phyloP scores from a whole-genome alignment of 768 basidiomycete species.

The Xerocomus potaroensis region DNA sequence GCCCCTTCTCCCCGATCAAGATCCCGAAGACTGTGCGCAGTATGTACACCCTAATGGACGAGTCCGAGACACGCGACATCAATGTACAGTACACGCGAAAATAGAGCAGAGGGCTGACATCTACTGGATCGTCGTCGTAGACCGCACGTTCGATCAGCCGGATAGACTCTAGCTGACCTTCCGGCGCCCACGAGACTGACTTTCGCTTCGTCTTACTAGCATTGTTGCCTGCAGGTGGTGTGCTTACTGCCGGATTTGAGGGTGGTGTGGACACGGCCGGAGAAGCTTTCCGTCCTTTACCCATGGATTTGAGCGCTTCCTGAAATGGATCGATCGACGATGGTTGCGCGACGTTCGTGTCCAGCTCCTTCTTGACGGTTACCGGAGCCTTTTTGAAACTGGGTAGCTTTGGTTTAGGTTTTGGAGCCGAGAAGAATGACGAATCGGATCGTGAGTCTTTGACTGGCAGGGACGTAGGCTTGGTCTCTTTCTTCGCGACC shows the following conservation, averaged over 20 bases:
- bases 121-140: constrained; percentile 84
- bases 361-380: constrained; percentile 47
- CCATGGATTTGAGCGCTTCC: constrained; percentile 75
- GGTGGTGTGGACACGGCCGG: constrained; percentile 61
- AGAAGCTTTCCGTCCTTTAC: constrained; percentile 56
- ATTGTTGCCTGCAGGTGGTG: constrained; percentile 35
- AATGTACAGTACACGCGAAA: constrained; percentile 46
- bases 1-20: constrained; percentile 86
- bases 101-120: constrained; percentile 63
- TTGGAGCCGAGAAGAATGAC: constrained; percentile 85
- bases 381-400: constrained; percentile 78
- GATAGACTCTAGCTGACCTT: constrained; percentile 67
- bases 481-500: constrained; percentile 56
- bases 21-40: constrained; percentile 71
- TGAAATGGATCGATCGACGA: constrained; percentile 78
- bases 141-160: constrained; percentile 80
- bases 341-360: constrained; percentile 65
- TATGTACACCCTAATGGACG: constrained; percentile 64
- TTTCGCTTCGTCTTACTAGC: constrained; percentile 64
- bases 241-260: constrained; percentile 26
- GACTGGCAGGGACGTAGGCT: constrained; percentile 33
- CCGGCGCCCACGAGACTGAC: constrained; percentile 73
- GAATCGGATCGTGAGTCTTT: constrained; percentile 84
- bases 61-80: constrained; percentile 38
- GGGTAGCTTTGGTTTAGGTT: constrained; percentile 78